Percentiles rank a stretch among this genome's conserved stretches.
Evolutionary conservation across 208 protist species (phyloP).

Genomic region (Trypanosoma caninum): DNA sequence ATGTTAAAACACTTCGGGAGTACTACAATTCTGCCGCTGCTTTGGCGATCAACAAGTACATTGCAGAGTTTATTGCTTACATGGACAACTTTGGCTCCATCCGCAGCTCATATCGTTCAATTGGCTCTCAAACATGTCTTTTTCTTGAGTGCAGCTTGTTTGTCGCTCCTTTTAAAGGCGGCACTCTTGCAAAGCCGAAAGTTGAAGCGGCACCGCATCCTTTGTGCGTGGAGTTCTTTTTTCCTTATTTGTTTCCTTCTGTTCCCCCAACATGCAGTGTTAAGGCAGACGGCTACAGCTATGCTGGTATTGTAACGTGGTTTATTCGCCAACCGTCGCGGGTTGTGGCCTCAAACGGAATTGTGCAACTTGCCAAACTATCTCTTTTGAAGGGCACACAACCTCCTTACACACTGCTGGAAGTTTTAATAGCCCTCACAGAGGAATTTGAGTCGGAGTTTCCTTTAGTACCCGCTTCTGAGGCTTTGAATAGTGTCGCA

Average conservation of each 20-base stretch:
- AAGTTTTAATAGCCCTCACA: slow-evolving; percentile 60
- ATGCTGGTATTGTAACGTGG: slow-evolving; percentile 7
- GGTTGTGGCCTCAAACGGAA: slow-evolving; percentile 43
- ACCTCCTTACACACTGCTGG: slow-evolving; percentile 56
- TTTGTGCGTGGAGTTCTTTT: slow-evolving; percentile 13
- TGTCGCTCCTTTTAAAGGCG: slow-evolving; percentile 3
- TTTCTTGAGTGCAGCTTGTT: slow-evolving; percentile 10
- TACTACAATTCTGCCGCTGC: slow-evolving; percentile 15
- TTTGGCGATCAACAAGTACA: slow-evolving; percentile 14
- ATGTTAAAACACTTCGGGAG: neutral
- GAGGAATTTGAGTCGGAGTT: slow-evolving; percentile 76
- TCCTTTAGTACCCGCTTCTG: slow-evolving; percentile 30
- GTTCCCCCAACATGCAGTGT: slow-evolving; percentile 10
- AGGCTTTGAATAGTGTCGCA: neutral
- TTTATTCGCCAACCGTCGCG: slow-evolving; percentile 34
- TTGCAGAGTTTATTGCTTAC: slow-evolving; percentile 20
- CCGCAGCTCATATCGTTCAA: neutral
- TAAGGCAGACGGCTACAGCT: neutral
- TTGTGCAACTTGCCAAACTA: slow-evolving; percentile 46
- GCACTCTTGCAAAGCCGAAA: neutral
- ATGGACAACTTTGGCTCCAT: slow-evolving; percentile 20
- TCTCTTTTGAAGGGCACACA: slow-evolving; percentile 43
- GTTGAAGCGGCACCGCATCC: neutral
- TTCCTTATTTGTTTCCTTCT: slow-evolving; percentile 18
- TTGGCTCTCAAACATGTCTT: slow-evolving; percentile 3